phyloP scores from a whole-genome alignment of 352 stramenopile genomes.

The Pythium rishiriense region DNA sequence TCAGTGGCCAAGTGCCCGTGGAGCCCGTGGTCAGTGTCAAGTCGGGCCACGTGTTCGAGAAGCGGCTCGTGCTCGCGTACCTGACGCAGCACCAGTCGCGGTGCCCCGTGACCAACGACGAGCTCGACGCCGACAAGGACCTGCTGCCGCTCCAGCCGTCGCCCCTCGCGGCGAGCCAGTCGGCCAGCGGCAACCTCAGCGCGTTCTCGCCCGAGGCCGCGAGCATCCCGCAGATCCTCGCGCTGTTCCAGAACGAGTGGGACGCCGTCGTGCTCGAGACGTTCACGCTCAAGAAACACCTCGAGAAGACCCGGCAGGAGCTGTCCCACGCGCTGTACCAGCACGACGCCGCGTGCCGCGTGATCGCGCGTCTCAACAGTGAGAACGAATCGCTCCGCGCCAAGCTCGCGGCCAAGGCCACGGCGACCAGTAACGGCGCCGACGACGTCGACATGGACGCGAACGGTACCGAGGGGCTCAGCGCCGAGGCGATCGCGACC shows the following conservation, averaged over 20 bases:
- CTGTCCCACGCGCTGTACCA: constrained; percentile 95
- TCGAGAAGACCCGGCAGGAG: constrained; percentile 95
- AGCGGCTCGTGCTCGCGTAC: constrained; percentile 83
- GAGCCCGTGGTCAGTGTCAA: constrained; percentile 85
- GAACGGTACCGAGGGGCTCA: constrained; percentile 22
- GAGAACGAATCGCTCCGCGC: constrained; percentile 65
- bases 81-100: constrained; percentile 64
- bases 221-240: constrained; percentile 65
- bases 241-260: constrained; percentile 92
- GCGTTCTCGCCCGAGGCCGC: constrained; percentile 44
- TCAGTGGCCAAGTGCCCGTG: constrained; percentile 80
- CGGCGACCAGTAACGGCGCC: constrained; percentile 23
- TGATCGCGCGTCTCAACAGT: constrained; percentile 91
- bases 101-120: constrained; percentile 71
- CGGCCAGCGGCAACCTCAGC: constrained; percentile 10
- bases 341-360: constrained; percentile 94
- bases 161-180: constrained; percentile 13
- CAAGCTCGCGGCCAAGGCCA: constrained; percentile 28
- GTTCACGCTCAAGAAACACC: constrained; percentile 92
- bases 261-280: constrained; percentile 94
- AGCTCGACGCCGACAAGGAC: constrained; percentile 61
- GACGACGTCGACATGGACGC: constrained; percentile 39
- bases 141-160: constrained; percentile 59
- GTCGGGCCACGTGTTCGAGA: constrained; percentile 88
- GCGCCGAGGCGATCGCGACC: constrained; percentile 45